Percentiles rank a stretch among this genome's conserved stretches.
These are phyloP conservation scores for Botrytis tulipae DNA, from an alignment of 2,329 filamentous ascomycete genomes.

Conservation along the genomic window DNA sequence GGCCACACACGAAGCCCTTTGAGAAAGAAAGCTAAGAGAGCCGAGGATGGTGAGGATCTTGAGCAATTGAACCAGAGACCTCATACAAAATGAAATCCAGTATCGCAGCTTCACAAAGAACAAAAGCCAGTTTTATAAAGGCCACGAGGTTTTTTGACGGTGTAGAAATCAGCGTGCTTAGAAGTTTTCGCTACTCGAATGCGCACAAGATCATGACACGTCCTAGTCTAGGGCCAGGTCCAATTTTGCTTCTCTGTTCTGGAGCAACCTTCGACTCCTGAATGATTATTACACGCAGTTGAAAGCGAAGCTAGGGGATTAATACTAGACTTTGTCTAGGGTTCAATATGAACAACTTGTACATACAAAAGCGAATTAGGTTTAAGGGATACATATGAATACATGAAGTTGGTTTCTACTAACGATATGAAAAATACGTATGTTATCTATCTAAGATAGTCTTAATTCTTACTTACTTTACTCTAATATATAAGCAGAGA, in stretches of 20 bases:
- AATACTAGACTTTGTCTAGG: neutral
- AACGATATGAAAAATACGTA: neutral
- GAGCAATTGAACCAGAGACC: neutral
- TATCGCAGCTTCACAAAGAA: neutral
- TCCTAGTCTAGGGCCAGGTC: neutral
- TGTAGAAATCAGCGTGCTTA: neutral
- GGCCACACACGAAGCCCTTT: neutral
- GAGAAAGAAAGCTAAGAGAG: neutral
- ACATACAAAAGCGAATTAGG: neutral
- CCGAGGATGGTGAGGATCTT: neutral
- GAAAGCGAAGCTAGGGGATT: neutral
- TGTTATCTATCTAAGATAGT: neutral
- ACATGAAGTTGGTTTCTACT: neutral
- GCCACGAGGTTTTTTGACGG: too few species aligned
- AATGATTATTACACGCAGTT: neutral
- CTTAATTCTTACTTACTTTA: neutral
- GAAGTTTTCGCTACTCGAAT: neutral
- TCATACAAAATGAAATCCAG: neutral
- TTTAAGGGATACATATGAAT: neutral
- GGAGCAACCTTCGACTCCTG: neutral
- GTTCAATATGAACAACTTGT: neutral
- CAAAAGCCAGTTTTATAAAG: neutral
- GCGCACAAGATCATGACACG: neutral
- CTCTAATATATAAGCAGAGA: neutral
- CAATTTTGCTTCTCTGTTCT: neutral